These are phyloP conservation scores for Zygnema cylindricum DNA, from an alignment of 139 green algal species.

Conservation along the genomic window DNA sequence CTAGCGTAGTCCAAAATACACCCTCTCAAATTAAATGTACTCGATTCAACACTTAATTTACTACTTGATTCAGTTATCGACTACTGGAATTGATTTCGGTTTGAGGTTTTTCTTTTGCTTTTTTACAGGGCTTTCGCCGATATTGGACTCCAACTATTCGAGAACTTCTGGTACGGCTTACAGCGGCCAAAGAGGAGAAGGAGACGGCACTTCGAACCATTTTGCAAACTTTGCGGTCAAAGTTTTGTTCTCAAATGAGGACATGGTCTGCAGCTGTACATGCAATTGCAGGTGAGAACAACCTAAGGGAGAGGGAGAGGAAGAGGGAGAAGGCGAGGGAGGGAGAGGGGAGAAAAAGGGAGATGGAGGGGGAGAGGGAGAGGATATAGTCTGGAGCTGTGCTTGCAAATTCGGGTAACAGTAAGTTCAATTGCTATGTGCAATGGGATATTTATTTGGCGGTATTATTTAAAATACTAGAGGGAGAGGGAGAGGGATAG, in stretches of 20 bases:
- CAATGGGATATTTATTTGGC: too few relatives aligned
- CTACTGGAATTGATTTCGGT: too few relatives aligned
- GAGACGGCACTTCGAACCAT: conserved; percentile 72
- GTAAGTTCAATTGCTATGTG: too few relatives aligned
- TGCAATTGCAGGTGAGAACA: conserved; percentile 46
- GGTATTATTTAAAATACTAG: too few relatives aligned
- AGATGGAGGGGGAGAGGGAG: neutral
- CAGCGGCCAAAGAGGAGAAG: conserved; percentile 62
- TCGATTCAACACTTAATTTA: too few relatives aligned
- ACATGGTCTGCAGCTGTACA: conserved; percentile 18
- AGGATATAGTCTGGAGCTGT: neutral
- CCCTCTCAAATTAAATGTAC: too few relatives aligned
- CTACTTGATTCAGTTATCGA: too few relatives aligned
- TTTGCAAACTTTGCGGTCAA: conserved; percentile 23
- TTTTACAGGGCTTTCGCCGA: conserved; percentile 76
- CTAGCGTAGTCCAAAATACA: neutral
- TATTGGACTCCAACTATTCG: conserved; percentile 71
- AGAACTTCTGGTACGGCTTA: conserved; percentile 70
- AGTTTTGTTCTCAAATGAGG: conserved; percentile 51
- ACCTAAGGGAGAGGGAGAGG: neutral
- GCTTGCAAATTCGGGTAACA: neutral
- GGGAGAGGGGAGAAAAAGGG: neutral
- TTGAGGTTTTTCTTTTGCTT: conserved; percentile 1
- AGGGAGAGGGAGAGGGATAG: too few relatives aligned
- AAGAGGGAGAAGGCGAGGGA: neutral